Evolutionary conservation across 2,329 filamentous ascomycete genomes (phyloP).

Genomic region (Fusarium domesticum): DNA sequence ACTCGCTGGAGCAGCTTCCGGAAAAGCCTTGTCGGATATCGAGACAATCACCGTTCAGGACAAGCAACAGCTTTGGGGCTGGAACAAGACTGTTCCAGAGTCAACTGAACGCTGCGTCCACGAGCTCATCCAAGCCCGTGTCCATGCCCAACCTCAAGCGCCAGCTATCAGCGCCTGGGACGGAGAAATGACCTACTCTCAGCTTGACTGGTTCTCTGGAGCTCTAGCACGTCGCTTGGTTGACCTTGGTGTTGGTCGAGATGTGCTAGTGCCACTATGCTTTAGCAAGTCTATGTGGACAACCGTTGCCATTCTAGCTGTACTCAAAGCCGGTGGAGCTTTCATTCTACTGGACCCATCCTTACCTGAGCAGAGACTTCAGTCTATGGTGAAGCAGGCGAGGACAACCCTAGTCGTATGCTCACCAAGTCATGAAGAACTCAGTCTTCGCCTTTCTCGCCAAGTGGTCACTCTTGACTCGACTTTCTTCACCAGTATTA

Average conservation of each 20-base stretch:
- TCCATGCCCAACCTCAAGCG: not conserved
- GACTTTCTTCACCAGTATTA: not conserved
- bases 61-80: constrained; percentile 11
- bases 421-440: not conserved
- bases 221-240: not conserved
- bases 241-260: not conserved
- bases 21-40: not conserved
- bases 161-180: constrained; percentile 3
- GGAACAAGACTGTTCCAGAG: constrained; percentile 15
- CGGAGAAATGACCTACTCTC: not conserved
- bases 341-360: not conserved
- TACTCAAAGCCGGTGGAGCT: constrained; percentile 16
- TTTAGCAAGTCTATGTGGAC: constrained; percentile 31
- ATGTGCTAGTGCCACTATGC: not conserved
- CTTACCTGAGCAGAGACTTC: not conserved
- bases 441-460: not conserved
- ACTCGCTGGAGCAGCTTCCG: not conserved
- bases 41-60: not conserved
- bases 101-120: constrained; percentile 18
- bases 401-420: not conserved
- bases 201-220: not conserved
- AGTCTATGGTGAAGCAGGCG: not conserved
- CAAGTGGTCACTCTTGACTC: not conserved
- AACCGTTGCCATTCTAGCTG: constrained; percentile 16
- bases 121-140: not conserved